phyloP scores from a whole-genome alignment of 345 rosid species.

The Dipteronia sinensis region DNA sequence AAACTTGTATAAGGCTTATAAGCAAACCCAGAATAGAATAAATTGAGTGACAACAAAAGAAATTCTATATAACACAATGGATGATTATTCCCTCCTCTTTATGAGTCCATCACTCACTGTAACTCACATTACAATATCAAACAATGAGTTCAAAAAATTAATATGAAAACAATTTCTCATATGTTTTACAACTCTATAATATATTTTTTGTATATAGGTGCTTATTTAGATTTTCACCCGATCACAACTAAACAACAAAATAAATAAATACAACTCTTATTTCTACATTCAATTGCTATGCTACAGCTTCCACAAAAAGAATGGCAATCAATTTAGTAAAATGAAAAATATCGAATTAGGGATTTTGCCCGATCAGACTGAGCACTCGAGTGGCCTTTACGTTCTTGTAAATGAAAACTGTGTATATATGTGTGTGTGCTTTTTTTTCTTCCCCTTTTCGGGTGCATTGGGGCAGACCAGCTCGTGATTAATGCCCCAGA shows the following conservation, averaged over 20 bases:
- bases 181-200: conserved; percentile 5
- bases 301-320: conserved; percentile 35
- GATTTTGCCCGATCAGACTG: background rate
- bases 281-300: conserved; percentile 28
- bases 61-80: background rate
- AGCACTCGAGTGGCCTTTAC: background rate
- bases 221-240: conserved; percentile 28
- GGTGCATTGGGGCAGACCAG: background rate
- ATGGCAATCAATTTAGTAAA: conserved; percentile 24
- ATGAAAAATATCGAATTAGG: background rate
- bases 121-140: conserved; percentile 13
- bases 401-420: conserved; percentile 13
- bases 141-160: background rate
- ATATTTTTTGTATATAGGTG: conserved; percentile 3
- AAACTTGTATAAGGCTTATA: no score
- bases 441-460: background rate
- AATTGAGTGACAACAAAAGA: no score
- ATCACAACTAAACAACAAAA: conserved; percentile 21
- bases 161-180: background rate
- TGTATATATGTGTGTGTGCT: background rate
- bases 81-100: background rate
- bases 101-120: background rate
- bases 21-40: no score
- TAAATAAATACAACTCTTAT: conserved; percentile 13
- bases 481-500: conserved; percentile 7